Evolutionary conservation across 169 alveolate genomes (phyloP).

Genomic region (Condylostoma magnum): DNA sequence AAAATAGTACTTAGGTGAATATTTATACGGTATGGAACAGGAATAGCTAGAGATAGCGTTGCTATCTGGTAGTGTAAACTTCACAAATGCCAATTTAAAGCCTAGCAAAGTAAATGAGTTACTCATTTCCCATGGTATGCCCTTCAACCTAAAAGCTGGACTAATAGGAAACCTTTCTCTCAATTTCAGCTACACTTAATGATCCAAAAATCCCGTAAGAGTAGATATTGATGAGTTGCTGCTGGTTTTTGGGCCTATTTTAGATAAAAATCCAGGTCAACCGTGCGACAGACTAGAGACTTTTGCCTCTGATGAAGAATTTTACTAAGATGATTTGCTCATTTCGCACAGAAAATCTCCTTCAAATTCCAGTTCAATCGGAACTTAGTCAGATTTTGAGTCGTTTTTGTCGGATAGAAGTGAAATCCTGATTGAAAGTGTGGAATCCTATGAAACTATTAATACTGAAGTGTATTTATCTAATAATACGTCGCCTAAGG

Average conservation of each 20-base stretch:
- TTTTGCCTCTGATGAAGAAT: background rate
- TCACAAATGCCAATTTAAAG: slow-evolving; percentile 13
- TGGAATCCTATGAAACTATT: no score
- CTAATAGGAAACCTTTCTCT: slow-evolving; percentile 5
- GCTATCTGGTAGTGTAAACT: slow-evolving; percentile 9
- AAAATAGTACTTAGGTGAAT: slow-evolving; percentile 24
- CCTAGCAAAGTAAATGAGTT: slow-evolving; percentile 23
- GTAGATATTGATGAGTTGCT: slow-evolving; percentile 24
- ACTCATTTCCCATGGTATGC: slow-evolving; percentile 6
- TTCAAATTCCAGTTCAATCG: no score
- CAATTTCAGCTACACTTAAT: background rate
- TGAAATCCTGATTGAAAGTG: no score
- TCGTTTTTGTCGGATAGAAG: no score
- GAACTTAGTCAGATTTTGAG: no score
- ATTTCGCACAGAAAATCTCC: no score
- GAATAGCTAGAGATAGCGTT: slow-evolving; percentile 24
- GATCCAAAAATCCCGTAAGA: background rate
- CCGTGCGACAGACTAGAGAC: background rate
- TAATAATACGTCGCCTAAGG: no score
- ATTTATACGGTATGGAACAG: slow-evolving; percentile 22
- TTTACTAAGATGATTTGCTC: background rate
- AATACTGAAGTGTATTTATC: no score
- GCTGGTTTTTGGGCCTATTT: slow-evolving; percentile 22
- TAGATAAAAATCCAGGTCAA: background rate
- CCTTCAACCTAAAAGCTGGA: slow-evolving; percentile 29